Conservation (phyloP, 495 filamentous ascomycete species). For the Cercophora sp. region DNA sequence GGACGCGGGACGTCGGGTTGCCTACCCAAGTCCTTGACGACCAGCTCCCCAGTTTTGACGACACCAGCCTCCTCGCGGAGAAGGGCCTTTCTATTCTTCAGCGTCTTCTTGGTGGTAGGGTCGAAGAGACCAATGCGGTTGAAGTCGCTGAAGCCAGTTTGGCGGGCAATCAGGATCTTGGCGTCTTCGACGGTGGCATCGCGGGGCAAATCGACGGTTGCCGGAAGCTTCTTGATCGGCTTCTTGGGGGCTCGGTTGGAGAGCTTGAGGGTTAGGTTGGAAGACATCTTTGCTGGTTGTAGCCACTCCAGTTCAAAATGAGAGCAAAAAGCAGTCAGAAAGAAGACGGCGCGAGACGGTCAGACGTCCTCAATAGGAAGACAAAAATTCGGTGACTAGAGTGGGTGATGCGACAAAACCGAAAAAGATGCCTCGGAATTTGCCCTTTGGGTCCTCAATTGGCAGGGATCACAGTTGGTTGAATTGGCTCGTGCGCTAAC, state of each 20-base stretch:
- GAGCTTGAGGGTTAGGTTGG: constrained; percentile 39
- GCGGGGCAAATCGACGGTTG: constrained; percentile 56
- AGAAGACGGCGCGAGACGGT: neutral
- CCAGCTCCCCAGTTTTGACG: constrained; percentile 62
- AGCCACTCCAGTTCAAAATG: neutral
- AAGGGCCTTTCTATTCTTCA: constrained; percentile 53
- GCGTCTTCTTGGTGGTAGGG: constrained; percentile 59
- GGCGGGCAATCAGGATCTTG: constrained; percentile 45
- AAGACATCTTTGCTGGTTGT: constrained; percentile 25
- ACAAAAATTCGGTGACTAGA: neutral
- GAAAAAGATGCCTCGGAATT: neutral
- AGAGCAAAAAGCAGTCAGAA: too few species aligned
- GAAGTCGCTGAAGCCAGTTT: constrained; percentile 45
- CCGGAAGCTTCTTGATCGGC: constrained; percentile 68
- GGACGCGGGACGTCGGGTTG: too few species aligned
- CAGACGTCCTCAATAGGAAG: neutral
- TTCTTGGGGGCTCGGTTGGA: constrained; percentile 45
- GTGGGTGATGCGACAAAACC: neutral
- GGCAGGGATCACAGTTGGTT: neutral
- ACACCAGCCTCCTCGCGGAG: constrained; percentile 62
- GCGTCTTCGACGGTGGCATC: constrained; percentile 59
- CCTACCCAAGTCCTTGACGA: constrained; percentile 95
- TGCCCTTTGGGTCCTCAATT: neutral
- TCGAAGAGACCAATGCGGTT: constrained; percentile 68
- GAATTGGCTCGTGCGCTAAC: too few species aligned